These are phyloP conservation scores for Phialophora chinensis DNA, from an alignment of 2,329 filamentous ascomycete species.

Conservation along the genomic window DNA sequence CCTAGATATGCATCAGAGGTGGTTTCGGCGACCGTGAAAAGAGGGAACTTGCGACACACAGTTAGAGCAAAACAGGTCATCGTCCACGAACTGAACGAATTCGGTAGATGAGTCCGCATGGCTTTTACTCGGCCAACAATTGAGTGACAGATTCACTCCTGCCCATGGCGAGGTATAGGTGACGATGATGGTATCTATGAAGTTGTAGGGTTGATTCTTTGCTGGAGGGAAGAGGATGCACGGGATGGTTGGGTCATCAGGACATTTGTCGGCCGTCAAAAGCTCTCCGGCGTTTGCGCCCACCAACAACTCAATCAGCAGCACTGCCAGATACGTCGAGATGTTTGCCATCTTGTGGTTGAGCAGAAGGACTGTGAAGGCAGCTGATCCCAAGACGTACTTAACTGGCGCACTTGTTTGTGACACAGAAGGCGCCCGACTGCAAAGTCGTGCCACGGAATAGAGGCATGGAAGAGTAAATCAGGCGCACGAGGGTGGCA, in stretches of 20 bases:
- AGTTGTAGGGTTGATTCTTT: background rate
- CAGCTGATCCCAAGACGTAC: background rate
- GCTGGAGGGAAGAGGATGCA: slow-evolving; percentile 1
- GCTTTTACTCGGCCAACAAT: slow-evolving; percentile 1
- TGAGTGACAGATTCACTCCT: slow-evolving; percentile 4
- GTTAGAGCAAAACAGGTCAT: background rate
- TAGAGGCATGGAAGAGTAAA: background rate
- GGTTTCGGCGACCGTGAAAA: background rate
- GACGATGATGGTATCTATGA: background rate
- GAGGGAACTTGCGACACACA: background rate
- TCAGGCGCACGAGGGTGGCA: background rate
- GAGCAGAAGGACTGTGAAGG: background rate
- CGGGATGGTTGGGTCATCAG: background rate
- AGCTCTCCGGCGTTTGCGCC: background rate
- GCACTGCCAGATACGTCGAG: background rate
- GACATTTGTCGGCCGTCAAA: background rate
- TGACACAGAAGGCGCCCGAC: background rate
- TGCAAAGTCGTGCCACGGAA: background rate
- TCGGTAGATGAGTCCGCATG: background rate
- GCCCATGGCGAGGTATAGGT: slow-evolving; percentile 1
- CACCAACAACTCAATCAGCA: background rate
- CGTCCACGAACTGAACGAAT: background rate
- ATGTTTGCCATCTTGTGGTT: slow-evolving; percentile 3
- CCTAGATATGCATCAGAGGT: background rate
- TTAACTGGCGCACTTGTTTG: background rate